Evolutionary conservation across 805 yeast species (phyloP).

Genomic region (Zygoascus bituminiphila): DNA sequence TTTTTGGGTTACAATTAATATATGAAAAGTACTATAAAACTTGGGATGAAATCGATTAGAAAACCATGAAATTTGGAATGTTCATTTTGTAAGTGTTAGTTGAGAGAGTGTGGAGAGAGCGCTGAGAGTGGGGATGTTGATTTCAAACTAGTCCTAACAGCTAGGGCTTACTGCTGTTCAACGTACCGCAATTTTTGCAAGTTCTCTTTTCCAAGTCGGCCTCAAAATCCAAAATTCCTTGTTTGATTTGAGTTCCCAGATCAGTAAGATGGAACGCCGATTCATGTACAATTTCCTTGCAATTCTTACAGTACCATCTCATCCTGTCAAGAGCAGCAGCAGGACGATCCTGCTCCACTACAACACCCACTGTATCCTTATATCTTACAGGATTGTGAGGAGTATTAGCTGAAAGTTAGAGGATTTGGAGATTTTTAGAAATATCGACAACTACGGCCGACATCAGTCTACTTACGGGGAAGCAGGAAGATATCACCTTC

Average conservation of each 20-base stretch:
- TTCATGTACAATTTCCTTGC: conserved; percentile 60
- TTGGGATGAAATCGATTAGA: too few species aligned
- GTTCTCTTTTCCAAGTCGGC: conserved; percentile 54
- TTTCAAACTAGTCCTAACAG: not conserved
- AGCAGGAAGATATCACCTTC: conserved; percentile 87
- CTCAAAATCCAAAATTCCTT: conserved; percentile 67
- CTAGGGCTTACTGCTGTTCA: conserved; percentile 19
- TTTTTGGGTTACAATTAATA: too few species aligned
- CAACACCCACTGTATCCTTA: conserved; percentile 79
- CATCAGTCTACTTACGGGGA: conserved; percentile 45
- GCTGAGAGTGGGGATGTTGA: too few species aligned
- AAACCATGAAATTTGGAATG: too few species aligned
- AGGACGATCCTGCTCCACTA: conserved; percentile 89
- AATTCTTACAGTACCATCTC: conserved; percentile 80
- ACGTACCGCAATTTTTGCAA: conserved; percentile 65
- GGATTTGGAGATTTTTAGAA: not conserved
- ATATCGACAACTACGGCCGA: not conserved
- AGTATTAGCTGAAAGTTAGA: conserved; percentile 40
- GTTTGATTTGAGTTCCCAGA: conserved; percentile 82
- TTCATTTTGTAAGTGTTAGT: too few species aligned
- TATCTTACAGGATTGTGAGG: conserved; percentile 90
- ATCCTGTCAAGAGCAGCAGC: conserved; percentile 57
- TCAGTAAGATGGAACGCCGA: conserved; percentile 66
- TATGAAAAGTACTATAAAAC: too few species aligned
- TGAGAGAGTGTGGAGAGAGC: too few species aligned